Evolutionary conservation across 495 filamentous ascomycete genomes (phyloP).

Genomic region (Glarea lozoyensis): DNA sequence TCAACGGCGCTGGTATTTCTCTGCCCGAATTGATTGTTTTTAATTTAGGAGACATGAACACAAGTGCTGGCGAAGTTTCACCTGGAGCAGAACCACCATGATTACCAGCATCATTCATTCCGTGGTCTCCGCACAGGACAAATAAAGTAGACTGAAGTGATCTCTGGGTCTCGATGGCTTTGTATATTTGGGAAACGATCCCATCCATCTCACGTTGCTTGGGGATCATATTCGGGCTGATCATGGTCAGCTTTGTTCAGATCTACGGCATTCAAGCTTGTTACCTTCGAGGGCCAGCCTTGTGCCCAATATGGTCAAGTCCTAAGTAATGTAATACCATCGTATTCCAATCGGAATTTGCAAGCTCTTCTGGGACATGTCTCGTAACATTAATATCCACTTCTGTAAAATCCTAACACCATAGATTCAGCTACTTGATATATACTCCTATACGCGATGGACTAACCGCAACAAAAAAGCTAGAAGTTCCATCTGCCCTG

Average conservation of each 20-base stretch:
- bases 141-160: slow-evolving; percentile 74
- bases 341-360: slow-evolving; percentile 76
- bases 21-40: slow-evolving; percentile 37
- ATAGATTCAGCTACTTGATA: slow-evolving; percentile 22
- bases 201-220: slow-evolving; percentile 95
- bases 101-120: slow-evolving; percentile 98
- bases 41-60: slow-evolving; percentile 87
- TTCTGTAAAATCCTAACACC: slow-evolving; percentile 83
- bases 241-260: slow-evolving; percentile 12
- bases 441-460: slow-evolving; percentile 9
- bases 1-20: slow-evolving; percentile 35
- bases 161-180: slow-evolving; percentile 55
- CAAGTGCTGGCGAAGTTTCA: slow-evolving; percentile 85
- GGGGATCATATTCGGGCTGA: slow-evolving; percentile 66
- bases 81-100: slow-evolving; percentile 89
- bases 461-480: slow-evolving; percentile 96
- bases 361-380: slow-evolving; percentile 70
- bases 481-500: slow-evolving; percentile 83
- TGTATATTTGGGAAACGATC: slow-evolving; percentile 67
- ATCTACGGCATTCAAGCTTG: not conserved
- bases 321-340: slow-evolving; percentile 94
- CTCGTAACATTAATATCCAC: slow-evolving; percentile 97
- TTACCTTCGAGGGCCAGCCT: slow-evolving; percentile 80
- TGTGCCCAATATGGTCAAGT: slow-evolving; percentile 96
- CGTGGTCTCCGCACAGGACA: slow-evolving; percentile 87